phyloP scores from a whole-genome alignment of 108 stramenopile species.

The Craspedostauros australis region DNA sequence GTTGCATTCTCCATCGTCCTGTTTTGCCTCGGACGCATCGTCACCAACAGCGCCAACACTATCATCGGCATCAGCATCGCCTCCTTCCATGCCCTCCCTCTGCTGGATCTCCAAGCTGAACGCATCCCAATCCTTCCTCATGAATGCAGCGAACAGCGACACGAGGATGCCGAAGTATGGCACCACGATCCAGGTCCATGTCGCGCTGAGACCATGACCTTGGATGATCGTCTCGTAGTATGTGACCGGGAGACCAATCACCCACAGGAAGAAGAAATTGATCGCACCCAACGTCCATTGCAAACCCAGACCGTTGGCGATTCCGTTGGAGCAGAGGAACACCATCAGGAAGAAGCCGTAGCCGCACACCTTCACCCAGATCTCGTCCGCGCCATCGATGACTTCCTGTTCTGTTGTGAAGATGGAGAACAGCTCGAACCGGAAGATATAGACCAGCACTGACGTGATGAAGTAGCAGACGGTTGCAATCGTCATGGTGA shows the following conservation, averaged over 20 bases:
- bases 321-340: slow-evolving; percentile 21
- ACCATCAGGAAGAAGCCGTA: slow-evolving; percentile 14
- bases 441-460: no score
- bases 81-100: slow-evolving; percentile 24
- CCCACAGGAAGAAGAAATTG: slow-evolving; percentile 24
- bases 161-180: slow-evolving; percentile 30
- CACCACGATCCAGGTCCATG: slow-evolving; percentile 25
- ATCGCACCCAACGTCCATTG: slow-evolving; percentile 38
- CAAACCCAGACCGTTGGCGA: slow-evolving; percentile 38
- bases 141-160: slow-evolving; percentile 6
- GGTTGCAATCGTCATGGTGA: neutral
- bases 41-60: no score
- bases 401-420: slow-evolving; percentile 29
- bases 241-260: slow-evolving; percentile 22
- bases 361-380: slow-evolving; percentile 31
- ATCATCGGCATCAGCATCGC: no score
- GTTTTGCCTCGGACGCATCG: no score
- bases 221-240: slow-evolving; percentile 20
- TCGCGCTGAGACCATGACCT: slow-evolving; percentile 23
- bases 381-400: slow-evolving; percentile 12
- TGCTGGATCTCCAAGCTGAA: slow-evolving; percentile 11
- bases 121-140: slow-evolving; percentile 23
- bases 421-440: no score
- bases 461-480: no score
- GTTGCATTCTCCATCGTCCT: no score